Evolutionary conservation across 2,329 filamentous ascomycete genomes (phyloP).

Genomic region (Aspergillus amoenus): DNA sequence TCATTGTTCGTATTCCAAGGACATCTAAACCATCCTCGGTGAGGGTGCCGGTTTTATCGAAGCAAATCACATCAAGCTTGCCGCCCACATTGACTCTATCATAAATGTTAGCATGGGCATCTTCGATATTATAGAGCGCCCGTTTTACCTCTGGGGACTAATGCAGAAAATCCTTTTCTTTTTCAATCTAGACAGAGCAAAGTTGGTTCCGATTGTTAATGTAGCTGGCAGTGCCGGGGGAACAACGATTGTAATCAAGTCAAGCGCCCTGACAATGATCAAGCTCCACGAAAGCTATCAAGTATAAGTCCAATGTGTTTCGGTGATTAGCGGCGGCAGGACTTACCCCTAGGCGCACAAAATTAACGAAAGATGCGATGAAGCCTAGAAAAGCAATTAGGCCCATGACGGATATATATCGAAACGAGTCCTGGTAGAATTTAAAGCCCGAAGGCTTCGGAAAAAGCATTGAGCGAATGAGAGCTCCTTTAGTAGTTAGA

Average conservation of each 20-base stretch:
- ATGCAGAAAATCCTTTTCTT: constrained; percentile 95
- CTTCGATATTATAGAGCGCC: neutral
- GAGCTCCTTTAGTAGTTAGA: constrained; percentile 92
- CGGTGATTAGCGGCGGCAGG: neutral
- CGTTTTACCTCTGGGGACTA: constrained; percentile 70
- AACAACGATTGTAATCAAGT: constrained; percentile 96
- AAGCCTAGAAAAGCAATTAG: constrained; percentile 83
- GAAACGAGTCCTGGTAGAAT: constrained; percentile 96
- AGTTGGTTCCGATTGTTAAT: constrained; percentile 93
- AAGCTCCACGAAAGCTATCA: constrained; percentile 74
- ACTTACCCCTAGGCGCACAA: constrained; percentile 69
- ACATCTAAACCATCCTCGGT: constrained; percentile 97
- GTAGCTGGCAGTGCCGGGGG: constrained; percentile 93
- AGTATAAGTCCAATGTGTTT: constrained; percentile 19
- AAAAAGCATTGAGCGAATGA: constrained; percentile 97
- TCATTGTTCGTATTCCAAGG: constrained; percentile 78
- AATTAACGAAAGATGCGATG: constrained; percentile 87
- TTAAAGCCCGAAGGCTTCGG: constrained; percentile 98
- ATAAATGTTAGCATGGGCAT: constrained; percentile 8
- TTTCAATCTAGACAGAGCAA: constrained; percentile 82
- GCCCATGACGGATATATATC: constrained; percentile 97
- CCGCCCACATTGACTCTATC: constrained; percentile 86
- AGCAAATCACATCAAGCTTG: constrained; percentile 93
- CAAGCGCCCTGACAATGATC: constrained; percentile 86
- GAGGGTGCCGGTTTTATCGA: constrained; percentile 97